These are phyloP conservation scores for Pseudopithomyces chartarum DNA, from an alignment of 2,329 filamentous ascomycete species.

Conservation along the genomic window DNA sequence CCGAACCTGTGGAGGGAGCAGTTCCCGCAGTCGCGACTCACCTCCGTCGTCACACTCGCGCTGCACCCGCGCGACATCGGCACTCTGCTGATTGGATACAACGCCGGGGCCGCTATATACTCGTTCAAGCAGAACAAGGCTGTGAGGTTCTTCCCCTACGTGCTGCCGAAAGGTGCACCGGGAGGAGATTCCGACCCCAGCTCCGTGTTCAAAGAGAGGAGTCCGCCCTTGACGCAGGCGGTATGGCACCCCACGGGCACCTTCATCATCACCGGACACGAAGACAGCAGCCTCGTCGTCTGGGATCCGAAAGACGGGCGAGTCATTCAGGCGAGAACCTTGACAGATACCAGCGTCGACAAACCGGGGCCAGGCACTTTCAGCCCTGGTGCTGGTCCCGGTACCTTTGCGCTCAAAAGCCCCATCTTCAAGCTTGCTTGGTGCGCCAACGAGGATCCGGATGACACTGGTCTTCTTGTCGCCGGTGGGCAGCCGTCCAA, in stretches of 20 bases:
- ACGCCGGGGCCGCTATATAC: conserved; percentile 84
- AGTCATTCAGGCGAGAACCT: conserved; percentile 79
- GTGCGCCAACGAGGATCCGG: conserved; percentile 93
- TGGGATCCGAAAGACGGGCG: conserved; percentile 93
- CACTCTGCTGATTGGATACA: conserved; percentile 88
- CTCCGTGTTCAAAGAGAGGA: conserved; percentile 65
- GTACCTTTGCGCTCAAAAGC: conserved; percentile 66
- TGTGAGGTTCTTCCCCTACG: conserved; percentile 80
- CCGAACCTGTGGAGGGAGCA: conserved; percentile 84
- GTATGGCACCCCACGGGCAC: conserved; percentile 95
- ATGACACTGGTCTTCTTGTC: conserved; percentile 87
- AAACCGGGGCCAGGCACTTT: conserved; percentile 59
- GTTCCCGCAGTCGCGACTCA: conserved; percentile 68
- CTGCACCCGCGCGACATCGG: conserved; percentile 93
- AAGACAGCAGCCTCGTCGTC: conserved; percentile 89
- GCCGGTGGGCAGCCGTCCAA: conserved; percentile 77
- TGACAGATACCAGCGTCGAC: conserved; percentile 76
- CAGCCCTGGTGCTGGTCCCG: conserved; percentile 50
- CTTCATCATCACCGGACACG: conserved; percentile 83
- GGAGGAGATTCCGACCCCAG: conserved; percentile 74
- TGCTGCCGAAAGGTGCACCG: conserved; percentile 78
- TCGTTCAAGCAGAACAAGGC: conserved; percentile 91
- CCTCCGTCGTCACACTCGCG: conserved; percentile 75
- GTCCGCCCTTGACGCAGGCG: conserved; percentile 78
- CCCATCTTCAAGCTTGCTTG: conserved; percentile 81